These are phyloP conservation scores for Calonectria pteridis DNA, from an alignment of 2,329 filamentous ascomycete species.

Conservation along the genomic window DNA sequence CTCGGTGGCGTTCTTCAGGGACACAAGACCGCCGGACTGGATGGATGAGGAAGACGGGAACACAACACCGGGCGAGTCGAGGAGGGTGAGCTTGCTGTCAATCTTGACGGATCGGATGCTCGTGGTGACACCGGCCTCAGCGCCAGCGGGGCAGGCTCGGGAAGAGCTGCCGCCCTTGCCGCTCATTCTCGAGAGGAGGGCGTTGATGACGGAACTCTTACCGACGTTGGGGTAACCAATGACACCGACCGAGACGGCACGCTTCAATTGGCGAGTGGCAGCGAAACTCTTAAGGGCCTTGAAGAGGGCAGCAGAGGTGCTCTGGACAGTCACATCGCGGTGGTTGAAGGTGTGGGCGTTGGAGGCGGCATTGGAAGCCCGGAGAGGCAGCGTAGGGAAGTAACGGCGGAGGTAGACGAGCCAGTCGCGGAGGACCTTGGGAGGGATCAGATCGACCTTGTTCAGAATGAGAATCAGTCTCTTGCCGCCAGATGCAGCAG, in stretches of 20 bases:
- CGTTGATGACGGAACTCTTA: constrained; percentile 97
- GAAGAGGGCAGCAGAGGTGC: constrained; percentile 87
- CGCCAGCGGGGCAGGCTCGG: constrained; percentile 84
- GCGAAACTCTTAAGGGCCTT: constrained; percentile 92
- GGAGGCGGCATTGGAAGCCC: constrained; percentile 83
- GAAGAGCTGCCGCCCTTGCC: constrained; percentile 69
- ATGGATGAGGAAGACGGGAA: constrained; percentile 76
- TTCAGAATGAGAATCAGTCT: constrained; percentile 92
- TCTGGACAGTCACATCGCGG: constrained; percentile 87
- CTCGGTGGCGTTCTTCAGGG: constrained; percentile 72
- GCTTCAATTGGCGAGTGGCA: constrained; percentile 85
- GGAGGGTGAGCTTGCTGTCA: constrained; percentile 91
- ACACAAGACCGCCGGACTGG: constrained; percentile 57
- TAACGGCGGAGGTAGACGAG: constrained; percentile 85
- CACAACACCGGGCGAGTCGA: constrained; percentile 95
- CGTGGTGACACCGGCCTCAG: constrained; percentile 93
- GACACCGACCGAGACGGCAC: constrained; percentile 89
- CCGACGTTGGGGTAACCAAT: constrained; percentile 97
- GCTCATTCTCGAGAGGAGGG: constrained; percentile 82
- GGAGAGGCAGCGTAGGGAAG: constrained; percentile 91
- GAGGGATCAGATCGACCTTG: constrained; percentile 93
- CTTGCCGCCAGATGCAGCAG: constrained; percentile 86
- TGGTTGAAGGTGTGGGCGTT: constrained; percentile 95
- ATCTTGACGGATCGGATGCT: constrained; percentile 91
- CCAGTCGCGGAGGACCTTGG: constrained; percentile 86